Conservation (phyloP, 495 filamentous ascomycete species). For the Staphylotrichum longicolle region DNA sequence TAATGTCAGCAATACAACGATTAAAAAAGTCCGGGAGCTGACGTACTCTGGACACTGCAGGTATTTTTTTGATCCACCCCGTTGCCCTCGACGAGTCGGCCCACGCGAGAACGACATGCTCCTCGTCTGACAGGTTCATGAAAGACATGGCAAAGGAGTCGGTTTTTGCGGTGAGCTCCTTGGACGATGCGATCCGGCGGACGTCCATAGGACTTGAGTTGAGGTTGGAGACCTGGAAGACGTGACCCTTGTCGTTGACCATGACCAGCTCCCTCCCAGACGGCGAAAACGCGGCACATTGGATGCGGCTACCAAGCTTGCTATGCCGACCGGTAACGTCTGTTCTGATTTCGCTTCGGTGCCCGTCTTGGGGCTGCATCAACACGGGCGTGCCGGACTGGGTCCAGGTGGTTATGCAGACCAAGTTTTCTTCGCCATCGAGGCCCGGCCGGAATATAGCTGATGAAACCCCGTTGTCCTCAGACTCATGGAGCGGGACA, state of each 20-base stretch:
- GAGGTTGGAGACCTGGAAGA: constrained; percentile 37
- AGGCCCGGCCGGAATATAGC: constrained; percentile 32
- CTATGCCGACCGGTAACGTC: constrained; percentile 27
- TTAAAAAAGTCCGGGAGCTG: not conserved
- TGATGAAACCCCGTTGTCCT: constrained; percentile 38
- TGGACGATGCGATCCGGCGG: constrained; percentile 29
- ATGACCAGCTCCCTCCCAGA: constrained; percentile 35
- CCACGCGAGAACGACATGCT: constrained; percentile 38
- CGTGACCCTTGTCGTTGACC: constrained; percentile 40
- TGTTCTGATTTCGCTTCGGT: constrained; percentile 33
- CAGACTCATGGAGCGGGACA: constrained; percentile 38
- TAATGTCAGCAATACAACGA: not conserved
- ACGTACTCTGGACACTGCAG: constrained; percentile 18
- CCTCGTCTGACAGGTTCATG: constrained; percentile 36
- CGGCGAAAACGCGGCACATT: constrained; percentile 37
- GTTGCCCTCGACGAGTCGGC: constrained; percentile 30
- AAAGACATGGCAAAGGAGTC: constrained; percentile 38
- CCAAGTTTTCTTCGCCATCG: constrained; percentile 30
- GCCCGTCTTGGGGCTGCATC: constrained; percentile 37
- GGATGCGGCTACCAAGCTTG: constrained; percentile 36
- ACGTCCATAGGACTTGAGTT: constrained; percentile 37
- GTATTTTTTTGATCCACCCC: constrained; percentile 38
- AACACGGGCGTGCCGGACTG: constrained; percentile 38
- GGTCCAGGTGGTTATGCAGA: constrained; percentile 42
- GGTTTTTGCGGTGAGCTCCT: constrained; percentile 33